Evolutionary conservation across 768 basidiomycete species (phyloP).

Genomic region (Suillus cothurnatus): DNA sequence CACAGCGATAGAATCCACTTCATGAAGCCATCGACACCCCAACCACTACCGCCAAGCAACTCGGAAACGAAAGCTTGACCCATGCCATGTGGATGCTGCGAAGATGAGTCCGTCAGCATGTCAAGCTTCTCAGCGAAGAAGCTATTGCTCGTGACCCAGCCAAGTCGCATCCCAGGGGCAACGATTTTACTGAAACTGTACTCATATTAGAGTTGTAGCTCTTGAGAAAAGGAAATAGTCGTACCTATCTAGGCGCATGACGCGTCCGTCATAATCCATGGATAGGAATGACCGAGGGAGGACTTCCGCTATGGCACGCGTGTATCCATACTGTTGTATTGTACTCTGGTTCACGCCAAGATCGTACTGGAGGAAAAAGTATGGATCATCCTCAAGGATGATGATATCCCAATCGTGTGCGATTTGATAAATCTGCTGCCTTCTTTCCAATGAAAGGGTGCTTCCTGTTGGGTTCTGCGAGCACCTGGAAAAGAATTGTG

Average conservation of each 20-base stretch:
- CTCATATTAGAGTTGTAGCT: not conserved
- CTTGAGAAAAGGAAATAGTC: constrained; percentile 9
- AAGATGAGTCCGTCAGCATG: constrained; percentile 48
- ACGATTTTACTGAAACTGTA: constrained; percentile 51
- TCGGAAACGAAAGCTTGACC: constrained; percentile 50
- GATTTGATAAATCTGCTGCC: constrained; percentile 49
- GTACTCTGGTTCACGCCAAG: constrained; percentile 23
- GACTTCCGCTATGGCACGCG: constrained; percentile 33
- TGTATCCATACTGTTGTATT: constrained; percentile 29
- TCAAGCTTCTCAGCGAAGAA: constrained; percentile 46
- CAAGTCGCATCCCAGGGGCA: constrained; percentile 58
- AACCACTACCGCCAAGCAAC: constrained; percentile 43
- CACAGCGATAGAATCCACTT: constrained; percentile 49
- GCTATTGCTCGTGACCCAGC: constrained; percentile 47
- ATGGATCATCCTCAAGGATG: constrained; percentile 55
- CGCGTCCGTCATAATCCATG: constrained; percentile 51
- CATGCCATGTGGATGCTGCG: constrained; percentile 51
- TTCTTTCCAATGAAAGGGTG: constrained; percentile 45
- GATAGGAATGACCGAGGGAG: constrained; percentile 46
- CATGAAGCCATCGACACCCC: constrained; percentile 48
- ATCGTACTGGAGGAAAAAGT: constrained; percentile 51
- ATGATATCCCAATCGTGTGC: constrained; percentile 51
- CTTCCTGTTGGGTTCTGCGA: constrained; percentile 55
- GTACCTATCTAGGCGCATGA: constrained; percentile 48
- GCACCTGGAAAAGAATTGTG: constrained; percentile 20